Base-by-base conservation (phyloP, 2,329 filamentous ascomycete genomes). In the Fusarium temperatum region DNA sequence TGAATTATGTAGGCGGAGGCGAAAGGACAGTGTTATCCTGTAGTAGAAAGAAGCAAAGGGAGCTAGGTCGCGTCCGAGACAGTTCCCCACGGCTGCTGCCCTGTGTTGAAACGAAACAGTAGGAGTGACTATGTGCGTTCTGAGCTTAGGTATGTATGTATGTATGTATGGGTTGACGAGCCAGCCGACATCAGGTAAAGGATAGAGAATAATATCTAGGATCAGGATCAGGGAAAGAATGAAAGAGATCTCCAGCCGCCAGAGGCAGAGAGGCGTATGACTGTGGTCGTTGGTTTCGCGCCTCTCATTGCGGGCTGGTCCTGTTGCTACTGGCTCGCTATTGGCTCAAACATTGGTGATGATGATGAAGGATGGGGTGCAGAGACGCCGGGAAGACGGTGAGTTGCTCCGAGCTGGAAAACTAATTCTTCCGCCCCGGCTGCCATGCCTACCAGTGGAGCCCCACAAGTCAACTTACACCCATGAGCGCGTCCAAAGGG, bases 301-400 rank as follows among this genome's bases (percentile, higher is more conserved):
- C 61, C 48, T 60, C 44, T 53, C 69, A 65, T 76, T 74, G 62
- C 45, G 35, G 54, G 69, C 69, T 60, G 69, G 53, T 59, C 38
- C 24, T 53, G 39, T 39, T 62, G 39, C 14, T 44, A 41, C 20
- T 51, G 66, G 69, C 63, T 54, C 61, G 55, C 71, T 57, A 77
- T 78, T 78, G 76, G 76, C 53, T 67, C 59, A 50, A 67, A 55
- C 65, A 66, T 57, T 61, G 41, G 54, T 42, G 56, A 51, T 56
- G 56, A 51, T 56, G 59, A 63, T 68, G 41, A 32, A 72, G 58
- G 30, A 59, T 55, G 59, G 50, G 32, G 15, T 53, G 36, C 22
- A 66, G 44, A n/a, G 32, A 55, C 41, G 50, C 50, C 50, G 47
- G 41, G 41, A 61, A 42, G 53, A 53, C 48, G 28, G 48, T 45